Base-by-base conservation (phyloP, 2,329 filamentous ascomycete genomes). In the Pseudomassariella vexata region DNA sequence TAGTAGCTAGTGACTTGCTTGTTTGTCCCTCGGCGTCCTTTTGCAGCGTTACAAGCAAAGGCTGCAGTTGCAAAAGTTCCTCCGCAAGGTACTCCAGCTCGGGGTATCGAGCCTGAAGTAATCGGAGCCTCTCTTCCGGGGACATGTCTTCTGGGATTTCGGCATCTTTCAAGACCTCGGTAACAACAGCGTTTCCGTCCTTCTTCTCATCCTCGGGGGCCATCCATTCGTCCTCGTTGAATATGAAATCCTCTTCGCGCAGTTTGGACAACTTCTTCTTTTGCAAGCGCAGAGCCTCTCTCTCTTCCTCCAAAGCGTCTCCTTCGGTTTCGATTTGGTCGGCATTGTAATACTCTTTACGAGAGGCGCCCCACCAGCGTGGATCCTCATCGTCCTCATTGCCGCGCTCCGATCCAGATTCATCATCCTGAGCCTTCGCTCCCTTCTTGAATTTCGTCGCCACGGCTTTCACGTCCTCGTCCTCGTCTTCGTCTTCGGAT, bases 301-400 rank as follows among this genome's bases (percentile, higher is more conserved):
- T 78, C 59, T 98, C 94, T 66, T 98, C 92, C 51, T 92, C 89
- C 19, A 94, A 61, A 1, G 92, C 92, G 65, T 65, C 60, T 10
- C 53, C 55, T 31, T 64, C 61, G 3, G 61, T 65, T 33, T 65
- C 56, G 34, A 63, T 63, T 35, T 59, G 46, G 57, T 98, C 90
- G 45, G 87, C 85, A 63, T 94, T 76, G 61, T 98, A 98, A 62
- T 95, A 94, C 47, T 95, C 90, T 39, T 83, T 83, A 56, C 78
- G 90, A 3, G 85, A 88, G 5, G 82, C 74, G 19, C 90, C 92
- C 89, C 92, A 96, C 53, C 80, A 89, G 24, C 76, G 79, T 31
- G 78, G 70, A 24, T 77, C 76, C 3, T 65, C 68, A 7, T 71
- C 72, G 12, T 72, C 74, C 3, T 67, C 71, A 22, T 71, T 63